These are phyloP conservation scores for Kuraishia hungarica DNA, from an alignment of 805 yeast species.

Conservation along the genomic window DNA sequence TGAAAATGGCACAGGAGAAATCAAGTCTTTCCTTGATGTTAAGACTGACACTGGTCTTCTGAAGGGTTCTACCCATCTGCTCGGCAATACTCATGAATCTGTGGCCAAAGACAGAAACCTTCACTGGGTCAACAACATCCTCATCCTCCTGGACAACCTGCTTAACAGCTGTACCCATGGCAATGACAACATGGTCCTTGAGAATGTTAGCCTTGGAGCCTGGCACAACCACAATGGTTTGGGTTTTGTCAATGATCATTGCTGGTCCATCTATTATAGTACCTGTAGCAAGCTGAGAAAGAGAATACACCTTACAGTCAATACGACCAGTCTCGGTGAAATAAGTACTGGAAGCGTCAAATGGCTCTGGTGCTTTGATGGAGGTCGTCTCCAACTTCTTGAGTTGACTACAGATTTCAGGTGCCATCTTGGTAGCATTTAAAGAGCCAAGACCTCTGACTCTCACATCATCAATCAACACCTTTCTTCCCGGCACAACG, in stretches of 20 bases:
- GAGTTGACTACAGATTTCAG: too few species aligned
- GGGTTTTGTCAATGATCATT: constrained; percentile 71
- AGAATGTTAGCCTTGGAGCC: constrained; percentile 45
- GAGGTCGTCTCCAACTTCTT: too few species aligned
- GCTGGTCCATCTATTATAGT: constrained; percentile 60
- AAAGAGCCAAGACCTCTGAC: constrained; percentile 55
- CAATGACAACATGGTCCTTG: constrained; percentile 53
- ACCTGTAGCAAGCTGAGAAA: constrained; percentile 49
- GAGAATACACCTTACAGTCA: constrained; percentile 44
- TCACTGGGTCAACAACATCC: constrained; percentile 51
- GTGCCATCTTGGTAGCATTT: too few species aligned
- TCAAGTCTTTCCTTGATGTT: constrained; percentile 80
- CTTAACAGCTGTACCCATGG: constrained; percentile 6
- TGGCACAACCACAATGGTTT: constrained; percentile 70
- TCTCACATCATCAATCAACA: constrained; percentile 30
- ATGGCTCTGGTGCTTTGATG: too few species aligned
- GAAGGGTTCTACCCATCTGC: constrained; percentile 77
- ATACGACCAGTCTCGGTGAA: constrained; percentile 40
- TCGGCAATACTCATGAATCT: constrained; percentile 89
- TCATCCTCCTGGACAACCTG: constrained; percentile 6
- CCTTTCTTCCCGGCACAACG: constrained; percentile 7
- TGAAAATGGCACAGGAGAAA: constrained; percentile 79
- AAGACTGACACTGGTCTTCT: constrained; percentile 73
- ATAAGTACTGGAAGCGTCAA: constrained; percentile 28
- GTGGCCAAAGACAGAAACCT: constrained; percentile 71